These are phyloP conservation scores for Orbilia quercus DNA, from an alignment of 2,329 filamentous ascomycete species.

Conservation along the genomic window DNA sequence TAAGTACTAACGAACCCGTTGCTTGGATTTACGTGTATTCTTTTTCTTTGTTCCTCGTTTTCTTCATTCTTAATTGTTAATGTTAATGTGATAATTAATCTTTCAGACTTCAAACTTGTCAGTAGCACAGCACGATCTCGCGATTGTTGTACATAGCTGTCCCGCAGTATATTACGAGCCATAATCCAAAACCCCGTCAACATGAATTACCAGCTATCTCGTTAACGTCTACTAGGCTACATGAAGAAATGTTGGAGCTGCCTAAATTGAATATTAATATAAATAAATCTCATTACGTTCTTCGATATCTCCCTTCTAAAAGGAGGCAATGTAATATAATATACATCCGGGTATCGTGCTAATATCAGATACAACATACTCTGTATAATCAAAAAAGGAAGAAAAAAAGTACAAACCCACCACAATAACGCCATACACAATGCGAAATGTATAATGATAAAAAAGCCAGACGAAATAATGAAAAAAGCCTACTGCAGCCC, in stretches of 20 bases:
- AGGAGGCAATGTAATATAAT: neutral
- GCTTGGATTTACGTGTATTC: neutral
- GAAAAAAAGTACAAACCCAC: neutral
- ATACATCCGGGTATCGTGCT: constrained; percentile 2
- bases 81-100: constrained; percentile 15
- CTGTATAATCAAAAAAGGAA: neutral
- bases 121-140: neutral
- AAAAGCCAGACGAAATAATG: too few relatives aligned
- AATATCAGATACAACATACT: neutral
- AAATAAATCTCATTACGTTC: neutral
- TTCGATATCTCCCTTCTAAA: neutral
- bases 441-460: neutral
- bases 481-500: too few relatives aligned
- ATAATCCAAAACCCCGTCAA: too few relatives aligned
- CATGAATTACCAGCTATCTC: too few relatives aligned
- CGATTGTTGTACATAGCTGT: constrained; percentile 13
- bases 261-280: too few relatives aligned
- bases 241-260: too few relatives aligned
- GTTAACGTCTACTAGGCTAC: too few relatives aligned
- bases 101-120: neutral
- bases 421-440: constrained; percentile 2
- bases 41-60: neutral
- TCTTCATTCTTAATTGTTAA: constrained; percentile 8
- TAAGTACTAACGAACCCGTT: neutral
- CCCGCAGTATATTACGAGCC: neutral